phyloP scores from a whole-genome alignment of 148 eudicot genomes.

The Hydrangea macrophylla region DNA sequence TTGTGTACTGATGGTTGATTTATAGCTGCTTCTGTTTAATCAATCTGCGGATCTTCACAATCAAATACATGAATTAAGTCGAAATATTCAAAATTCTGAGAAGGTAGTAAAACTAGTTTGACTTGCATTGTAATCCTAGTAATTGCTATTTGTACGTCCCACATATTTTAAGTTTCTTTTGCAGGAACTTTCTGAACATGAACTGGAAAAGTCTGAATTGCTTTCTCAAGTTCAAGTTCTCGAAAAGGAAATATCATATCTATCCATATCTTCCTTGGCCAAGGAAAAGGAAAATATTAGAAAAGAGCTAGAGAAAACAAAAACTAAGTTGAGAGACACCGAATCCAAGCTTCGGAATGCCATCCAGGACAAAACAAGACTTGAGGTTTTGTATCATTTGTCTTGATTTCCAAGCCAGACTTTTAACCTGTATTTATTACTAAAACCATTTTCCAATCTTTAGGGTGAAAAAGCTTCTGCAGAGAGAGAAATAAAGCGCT shows the following conservation, averaged over 20 bases:
- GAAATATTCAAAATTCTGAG: conserved; percentile 43
- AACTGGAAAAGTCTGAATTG: conserved; percentile 53
- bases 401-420: conserved; percentile 9
- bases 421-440: background rate
- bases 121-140: conserved; percentile 5
- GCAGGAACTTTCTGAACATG: conserved; percentile 64
- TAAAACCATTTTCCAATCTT: conserved; percentile 15
- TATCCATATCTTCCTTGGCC: conserved; percentile 66
- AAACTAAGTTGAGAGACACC: conserved; percentile 67
- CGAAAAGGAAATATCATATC: conserved; percentile 54
- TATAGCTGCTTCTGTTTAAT: conserved; percentile 54
- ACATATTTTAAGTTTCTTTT: conserved; percentile 20
- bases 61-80: conserved; percentile 37
- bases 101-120: conserved; percentile 38
- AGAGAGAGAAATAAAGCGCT: conserved; percentile 73
- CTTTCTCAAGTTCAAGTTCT: conserved; percentile 55
- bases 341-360: conserved; percentile 80
- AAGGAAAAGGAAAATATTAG: conserved; percentile 82
- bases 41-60: conserved; percentile 45
- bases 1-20: conserved; percentile 14
- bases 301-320: conserved; percentile 93
- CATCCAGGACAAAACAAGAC: conserved; percentile 92
- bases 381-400: conserved; percentile 56
- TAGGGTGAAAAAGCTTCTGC: conserved; percentile 94
- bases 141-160: conserved; percentile 5